Evolutionary conservation across 1,284 basidiomycete genomes (phyloP), one percentile per base, ranked within the genome.

Genomic region (Rhodotorula mucilaginosa): DNA sequence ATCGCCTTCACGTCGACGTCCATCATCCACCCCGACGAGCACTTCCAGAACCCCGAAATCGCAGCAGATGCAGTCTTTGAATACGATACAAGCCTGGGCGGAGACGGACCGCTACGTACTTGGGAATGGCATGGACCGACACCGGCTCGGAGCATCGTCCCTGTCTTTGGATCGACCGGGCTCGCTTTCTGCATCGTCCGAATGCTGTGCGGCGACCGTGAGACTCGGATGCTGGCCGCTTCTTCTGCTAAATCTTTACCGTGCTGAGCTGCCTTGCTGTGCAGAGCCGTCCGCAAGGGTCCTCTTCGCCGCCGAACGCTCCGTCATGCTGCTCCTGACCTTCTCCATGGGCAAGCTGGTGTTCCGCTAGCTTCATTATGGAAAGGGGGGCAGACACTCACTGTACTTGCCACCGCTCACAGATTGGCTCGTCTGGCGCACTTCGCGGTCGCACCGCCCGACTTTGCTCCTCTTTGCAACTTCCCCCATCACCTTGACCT

Each of bases 1-100:
- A 69, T 78, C 60, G 77, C 79, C 5, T 69, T 80, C 29, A 74
- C 58, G 39, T 79, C 79, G 23, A 72, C 74, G 29, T 77, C 77
- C 51, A 73, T 74, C 64, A 79, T 82, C 44, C 81, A 82, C 69
- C 81, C 81, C 5, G 81, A 82, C 70, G 81, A 82, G 69, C 78
- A 78, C 74, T 81, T 81, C 68, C 81, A 82, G 72, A 79, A 76
- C 39, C 75, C 80, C 16, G 81, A 81, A 46, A 59, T 80, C 0
- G 73, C 77, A 0, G 75, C 77, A 12, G 61, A 44, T 4, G 23
- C 70, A 39, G 54, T 71, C 7, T 78, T 75, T 63, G 71, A 75
- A 49, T 74, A 73, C 26, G 26, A 18, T 15, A 7, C 65, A 31
- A 23, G 2, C 0, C 49, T 4, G 16, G 68, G 68, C 26, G 18